Evolutionary conservation across 148 eudicot genomes (phyloP).

Genomic region (Cornus controversa): DNA sequence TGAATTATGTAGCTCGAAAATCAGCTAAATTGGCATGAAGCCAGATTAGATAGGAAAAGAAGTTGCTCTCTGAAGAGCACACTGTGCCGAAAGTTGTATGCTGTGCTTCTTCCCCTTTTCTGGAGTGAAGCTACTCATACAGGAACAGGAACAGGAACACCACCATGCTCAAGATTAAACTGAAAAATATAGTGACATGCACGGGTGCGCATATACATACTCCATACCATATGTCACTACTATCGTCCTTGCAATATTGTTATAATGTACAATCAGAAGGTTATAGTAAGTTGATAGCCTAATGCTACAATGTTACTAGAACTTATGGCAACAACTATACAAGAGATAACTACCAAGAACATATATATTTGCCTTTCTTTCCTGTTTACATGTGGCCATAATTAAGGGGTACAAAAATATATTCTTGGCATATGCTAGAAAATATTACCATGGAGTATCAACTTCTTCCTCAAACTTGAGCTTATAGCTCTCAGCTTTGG

Average conservation of each 20-base stretch:
- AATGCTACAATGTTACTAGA: neutral
- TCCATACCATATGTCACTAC: no score
- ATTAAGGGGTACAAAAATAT: neutral
- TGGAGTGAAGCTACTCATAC: no score
- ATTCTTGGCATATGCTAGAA: neutral
- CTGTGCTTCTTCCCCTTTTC: no score
- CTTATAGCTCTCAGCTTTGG: conserved; percentile 39
- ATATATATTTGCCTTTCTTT: neutral
- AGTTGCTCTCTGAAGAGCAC: no score
- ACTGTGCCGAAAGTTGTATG: no score
- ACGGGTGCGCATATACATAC: no score
- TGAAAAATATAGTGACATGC: no score
- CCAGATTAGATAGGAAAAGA: no score
- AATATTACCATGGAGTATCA: conserved; percentile 50
- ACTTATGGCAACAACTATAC: neutral
- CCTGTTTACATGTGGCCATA: neutral
- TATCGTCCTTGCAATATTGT: no score
- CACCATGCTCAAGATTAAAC: neutral
- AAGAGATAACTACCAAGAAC: neutral
- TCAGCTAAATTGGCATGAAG: no score
- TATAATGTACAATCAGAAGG: no score
- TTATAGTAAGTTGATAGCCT: neutral
- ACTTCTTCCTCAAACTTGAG: conserved; percentile 43
- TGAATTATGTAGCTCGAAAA: no score
- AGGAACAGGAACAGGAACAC: neutral